These are phyloP conservation scores for Lactuca sativa DNA, from an alignment of 129 eudicot species.

Conservation along the genomic window DNA sequence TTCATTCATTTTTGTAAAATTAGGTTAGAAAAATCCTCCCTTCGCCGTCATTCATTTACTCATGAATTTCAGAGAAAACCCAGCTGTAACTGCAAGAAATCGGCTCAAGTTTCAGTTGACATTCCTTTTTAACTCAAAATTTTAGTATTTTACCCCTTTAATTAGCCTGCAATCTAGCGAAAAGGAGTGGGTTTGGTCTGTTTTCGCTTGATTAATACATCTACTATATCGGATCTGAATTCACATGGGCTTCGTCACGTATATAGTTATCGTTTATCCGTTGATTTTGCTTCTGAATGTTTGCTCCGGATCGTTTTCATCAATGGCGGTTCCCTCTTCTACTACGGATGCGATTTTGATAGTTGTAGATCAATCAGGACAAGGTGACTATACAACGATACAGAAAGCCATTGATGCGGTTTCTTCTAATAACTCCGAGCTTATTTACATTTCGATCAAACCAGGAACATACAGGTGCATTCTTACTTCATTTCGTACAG, in stretches of 20 bases:
- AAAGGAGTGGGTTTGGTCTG: slow-evolving; percentile 4
- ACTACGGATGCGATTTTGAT: slow-evolving; percentile 57
- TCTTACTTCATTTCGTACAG: neutral
- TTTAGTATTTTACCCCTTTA: slow-evolving; percentile 1
- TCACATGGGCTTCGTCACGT: slow-evolving; percentile 22
- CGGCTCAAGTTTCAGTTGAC: slow-evolving; percentile 16
- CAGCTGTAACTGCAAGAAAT: slow-evolving; percentile 22
- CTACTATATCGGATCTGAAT: neutral
- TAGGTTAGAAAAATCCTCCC: slow-evolving; percentile 11
- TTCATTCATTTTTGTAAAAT: slow-evolving; percentile 19
- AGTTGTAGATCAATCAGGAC: slow-evolving; percentile 72
- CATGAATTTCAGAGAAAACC: neutral
- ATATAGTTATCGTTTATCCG: neutral
- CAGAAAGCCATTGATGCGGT: slow-evolving; percentile 72
- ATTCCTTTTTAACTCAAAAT: neutral
- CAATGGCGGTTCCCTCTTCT: slow-evolving; percentile 34
- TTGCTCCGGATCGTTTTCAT: slow-evolving; percentile 14
- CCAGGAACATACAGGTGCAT: slow-evolving; percentile 78
- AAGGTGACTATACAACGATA: slow-evolving; percentile 56
- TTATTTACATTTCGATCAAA: slow-evolving; percentile 63
- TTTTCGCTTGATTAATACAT: slow-evolving; percentile 2
- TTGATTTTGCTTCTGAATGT: neutral
- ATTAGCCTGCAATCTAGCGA: slow-evolving; percentile 17
- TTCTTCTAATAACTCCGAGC: slow-evolving; percentile 53
- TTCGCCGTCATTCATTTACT: slow-evolving; percentile 4